Conservation (phyloP, 371 early-diverging fungal genomes). For the Blastocladiella emersonii region DNA sequence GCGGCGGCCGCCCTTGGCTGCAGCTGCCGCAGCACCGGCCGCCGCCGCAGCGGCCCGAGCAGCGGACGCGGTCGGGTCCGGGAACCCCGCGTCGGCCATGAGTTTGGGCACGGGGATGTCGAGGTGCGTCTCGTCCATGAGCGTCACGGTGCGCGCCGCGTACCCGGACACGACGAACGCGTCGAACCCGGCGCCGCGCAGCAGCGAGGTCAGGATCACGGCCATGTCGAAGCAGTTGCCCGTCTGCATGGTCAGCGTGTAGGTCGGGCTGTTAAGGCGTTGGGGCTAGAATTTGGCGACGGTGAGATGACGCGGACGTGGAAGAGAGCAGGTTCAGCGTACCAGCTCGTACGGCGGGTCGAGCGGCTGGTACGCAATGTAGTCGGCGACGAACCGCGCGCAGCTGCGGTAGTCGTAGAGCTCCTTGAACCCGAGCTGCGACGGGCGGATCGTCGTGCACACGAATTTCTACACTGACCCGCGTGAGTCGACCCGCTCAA, state of each 20-base stretch:
- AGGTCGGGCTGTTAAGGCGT: constrained; percentile 17
- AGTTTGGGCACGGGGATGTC: constrained; percentile 9
- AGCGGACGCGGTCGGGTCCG: constrained; percentile 6
- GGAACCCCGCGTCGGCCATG: constrained; percentile 13
- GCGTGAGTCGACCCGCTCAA: not conserved
- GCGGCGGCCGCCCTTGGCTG: too few species aligned
- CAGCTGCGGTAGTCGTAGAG: constrained; percentile 32
- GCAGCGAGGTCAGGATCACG: constrained; percentile 25
- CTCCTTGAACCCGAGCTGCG: constrained; percentile 30
- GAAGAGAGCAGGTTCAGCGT: constrained; percentile 1
- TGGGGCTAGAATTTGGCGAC: not conserved
- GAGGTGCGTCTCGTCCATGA: constrained; percentile 27
- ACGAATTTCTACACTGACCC: constrained; percentile 27
- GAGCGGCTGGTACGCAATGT: constrained; percentile 27
- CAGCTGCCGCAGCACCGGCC: too few species aligned
- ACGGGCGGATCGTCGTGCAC: constrained; percentile 30
- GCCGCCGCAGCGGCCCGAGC: too few species aligned
- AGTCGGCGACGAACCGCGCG: constrained; percentile 31
- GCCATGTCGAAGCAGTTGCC: constrained; percentile 35
- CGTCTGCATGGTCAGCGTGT: constrained; percentile 26
- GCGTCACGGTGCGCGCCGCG: constrained; percentile 25
- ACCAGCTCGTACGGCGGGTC: constrained; percentile 37
- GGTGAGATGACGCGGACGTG: not conserved
- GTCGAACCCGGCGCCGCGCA: constrained; percentile 36
- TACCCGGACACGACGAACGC: constrained; percentile 41